phyloP scores from a whole-genome alignment of 148 eudicot species.

The Rhododendron griersonianum region DNA sequence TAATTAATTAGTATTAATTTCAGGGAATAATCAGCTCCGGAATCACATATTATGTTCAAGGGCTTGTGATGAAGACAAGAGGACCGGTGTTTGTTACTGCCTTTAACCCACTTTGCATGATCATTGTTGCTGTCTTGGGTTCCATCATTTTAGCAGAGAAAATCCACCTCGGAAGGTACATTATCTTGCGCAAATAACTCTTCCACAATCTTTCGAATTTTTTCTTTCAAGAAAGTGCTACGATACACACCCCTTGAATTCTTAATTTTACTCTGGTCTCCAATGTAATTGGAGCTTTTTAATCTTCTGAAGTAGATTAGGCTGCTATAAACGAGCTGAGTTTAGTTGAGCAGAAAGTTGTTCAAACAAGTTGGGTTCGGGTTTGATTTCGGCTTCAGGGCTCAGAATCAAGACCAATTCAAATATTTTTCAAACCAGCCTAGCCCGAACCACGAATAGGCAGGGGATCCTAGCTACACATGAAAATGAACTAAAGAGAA shows the following conservation, averaged over 20 bases:
- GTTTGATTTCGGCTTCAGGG: no score
- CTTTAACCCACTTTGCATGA: slow-evolving; percentile 66
- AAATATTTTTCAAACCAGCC: no score
- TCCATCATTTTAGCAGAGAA: slow-evolving; percentile 49
- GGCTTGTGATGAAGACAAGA: slow-evolving; percentile 52
- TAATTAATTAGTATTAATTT: background rate
- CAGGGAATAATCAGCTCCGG: slow-evolving; percentile 64
- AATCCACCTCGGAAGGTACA: slow-evolving; percentile 57
- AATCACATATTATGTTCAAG: slow-evolving; percentile 56
- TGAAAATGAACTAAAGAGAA: no score
- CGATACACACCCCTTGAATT: background rate
- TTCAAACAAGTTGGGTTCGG: no score
- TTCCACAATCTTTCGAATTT: background rate
- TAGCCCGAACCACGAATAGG: no score
- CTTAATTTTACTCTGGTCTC: background rate
- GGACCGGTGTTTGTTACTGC: slow-evolving; percentile 75
- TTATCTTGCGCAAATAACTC: background rate
- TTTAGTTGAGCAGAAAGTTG: no score
- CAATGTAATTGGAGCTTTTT: no score
- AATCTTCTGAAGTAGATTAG: no score
- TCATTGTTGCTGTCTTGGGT: slow-evolving; percentile 49
- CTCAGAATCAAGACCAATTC: no score
- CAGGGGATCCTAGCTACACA: no score
- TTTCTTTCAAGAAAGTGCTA: background rate
- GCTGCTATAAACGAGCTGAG: no score